phyloP scores from a whole-genome alignment of 2,329 filamentous ascomycete genomes.

The Aspergillus chevalieri region DNA sequence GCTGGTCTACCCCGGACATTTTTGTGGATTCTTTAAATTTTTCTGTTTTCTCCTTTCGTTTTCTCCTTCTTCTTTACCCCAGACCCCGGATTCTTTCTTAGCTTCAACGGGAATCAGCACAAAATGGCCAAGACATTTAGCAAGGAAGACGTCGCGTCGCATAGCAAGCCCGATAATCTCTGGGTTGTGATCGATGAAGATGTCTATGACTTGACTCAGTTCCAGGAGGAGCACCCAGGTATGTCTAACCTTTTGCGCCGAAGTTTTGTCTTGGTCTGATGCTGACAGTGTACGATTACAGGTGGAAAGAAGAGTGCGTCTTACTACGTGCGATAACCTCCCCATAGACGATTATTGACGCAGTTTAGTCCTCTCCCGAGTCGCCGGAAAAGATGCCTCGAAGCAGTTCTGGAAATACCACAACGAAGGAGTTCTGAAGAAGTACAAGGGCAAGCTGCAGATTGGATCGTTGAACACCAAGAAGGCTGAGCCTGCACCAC shows the following conservation, averaged over 20 bases:
- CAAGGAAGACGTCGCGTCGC: slow-evolving; percentile 76
- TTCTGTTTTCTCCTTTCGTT: not conserved
- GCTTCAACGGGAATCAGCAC: slow-evolving; percentile 2
- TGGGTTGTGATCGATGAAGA: slow-evolving; percentile 92
- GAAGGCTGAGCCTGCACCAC: slow-evolving; percentile 51
- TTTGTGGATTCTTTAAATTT: slow-evolving; percentile 11
- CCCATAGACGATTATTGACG: not conserved
- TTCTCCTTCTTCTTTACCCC: slow-evolving; percentile 1
- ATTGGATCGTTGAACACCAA: slow-evolving; percentile 79
- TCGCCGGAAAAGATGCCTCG: slow-evolving; percentile 61
- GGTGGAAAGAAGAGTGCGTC: slow-evolving; percentile 66
- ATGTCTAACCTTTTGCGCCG: slow-evolving; percentile 9
- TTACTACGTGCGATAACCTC: not conserved
- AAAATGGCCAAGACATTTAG: slow-evolving; percentile 85
- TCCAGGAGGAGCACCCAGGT: slow-evolving; percentile 73
- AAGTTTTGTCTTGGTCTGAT: not conserved
- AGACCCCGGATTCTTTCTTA: slow-evolving; percentile 8
- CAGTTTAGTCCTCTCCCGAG: slow-evolving; percentile 54
- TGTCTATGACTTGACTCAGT: slow-evolving; percentile 89
- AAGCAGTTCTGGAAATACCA: slow-evolving; percentile 65
- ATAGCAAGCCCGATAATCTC: slow-evolving; percentile 79
- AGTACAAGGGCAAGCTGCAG: slow-evolving; percentile 55
- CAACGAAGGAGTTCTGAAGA: slow-evolving; percentile 56
- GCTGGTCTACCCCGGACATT: slow-evolving; percentile 6
- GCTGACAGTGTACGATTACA: slow-evolving; percentile 14